phyloP scores from a whole-genome alignment of 1,284 basidiomycete genomes.

The Ganoderma resinaceum region DNA sequence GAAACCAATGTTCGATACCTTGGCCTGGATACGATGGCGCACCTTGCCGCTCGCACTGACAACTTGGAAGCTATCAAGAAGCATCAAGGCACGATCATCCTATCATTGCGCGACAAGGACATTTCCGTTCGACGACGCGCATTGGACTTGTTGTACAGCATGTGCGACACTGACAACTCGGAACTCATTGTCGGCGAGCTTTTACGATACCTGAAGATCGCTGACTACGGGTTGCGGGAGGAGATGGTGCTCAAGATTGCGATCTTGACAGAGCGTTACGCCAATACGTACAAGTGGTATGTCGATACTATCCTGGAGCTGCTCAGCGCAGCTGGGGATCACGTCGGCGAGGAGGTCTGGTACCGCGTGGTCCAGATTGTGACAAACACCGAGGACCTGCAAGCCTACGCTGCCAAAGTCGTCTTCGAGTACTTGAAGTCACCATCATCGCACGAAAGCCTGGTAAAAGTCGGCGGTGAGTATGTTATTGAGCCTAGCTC shows the following conservation, averaged over 20 bases:
- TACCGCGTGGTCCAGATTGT: constrained; percentile 98
- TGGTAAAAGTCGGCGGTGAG: constrained; percentile 95
- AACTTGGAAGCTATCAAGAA: constrained; percentile 93
- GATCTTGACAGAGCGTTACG: constrained; percentile 97
- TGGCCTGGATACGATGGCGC: constrained; percentile 97
- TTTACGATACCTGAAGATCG: constrained; percentile 90
- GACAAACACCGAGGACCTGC: constrained; percentile 97
- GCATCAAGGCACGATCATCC: constrained; percentile 95
- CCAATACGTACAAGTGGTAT: constrained; percentile 95
- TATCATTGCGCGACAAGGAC: constrained; percentile 95
- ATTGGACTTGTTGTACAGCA: constrained; percentile 96
- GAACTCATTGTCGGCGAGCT: constrained; percentile 96
- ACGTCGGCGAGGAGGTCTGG: constrained; percentile 99
- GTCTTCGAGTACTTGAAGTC: constrained; percentile 91
- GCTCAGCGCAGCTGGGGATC: constrained; percentile 96
- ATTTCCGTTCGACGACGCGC: constrained; percentile 96
- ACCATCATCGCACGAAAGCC: constrained; percentile 93
- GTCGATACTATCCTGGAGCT: constrained; percentile 96
- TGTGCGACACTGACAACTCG: constrained; percentile 97
- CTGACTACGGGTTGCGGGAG: constrained; percentile 95
- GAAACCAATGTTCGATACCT: constrained; percentile 99
- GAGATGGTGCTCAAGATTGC: constrained; percentile 99
- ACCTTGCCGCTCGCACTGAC: constrained; percentile 92
- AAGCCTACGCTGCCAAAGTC: constrained; percentile 94
- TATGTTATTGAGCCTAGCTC: background rate